phyloP scores from a whole-genome alignment of 257 asterid species.

The Scutellaria baicalensis region DNA sequence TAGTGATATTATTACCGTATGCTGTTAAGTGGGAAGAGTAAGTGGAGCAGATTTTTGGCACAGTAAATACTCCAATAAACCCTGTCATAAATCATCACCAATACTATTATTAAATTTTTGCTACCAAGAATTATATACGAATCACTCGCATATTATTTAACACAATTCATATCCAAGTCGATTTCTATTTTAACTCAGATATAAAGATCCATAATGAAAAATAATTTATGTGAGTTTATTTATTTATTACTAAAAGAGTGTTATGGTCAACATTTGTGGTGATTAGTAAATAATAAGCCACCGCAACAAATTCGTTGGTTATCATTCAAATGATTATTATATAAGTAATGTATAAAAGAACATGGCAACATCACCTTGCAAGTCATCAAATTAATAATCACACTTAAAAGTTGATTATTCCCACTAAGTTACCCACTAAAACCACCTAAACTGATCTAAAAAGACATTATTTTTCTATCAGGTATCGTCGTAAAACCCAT shows the following conservation, averaged over 20 bases:
- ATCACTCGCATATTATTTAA: no score
- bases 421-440: no score
- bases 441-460: no score
- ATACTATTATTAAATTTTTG: background rate
- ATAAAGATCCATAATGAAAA: no score
- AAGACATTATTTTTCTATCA: no score
- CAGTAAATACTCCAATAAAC: conserved; percentile 70
- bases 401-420: background rate
- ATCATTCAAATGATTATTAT: background rate
- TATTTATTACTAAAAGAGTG: no score
- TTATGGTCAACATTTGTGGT: no score
- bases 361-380: background rate
- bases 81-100: conserved; percentile 33
- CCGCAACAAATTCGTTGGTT: background rate
- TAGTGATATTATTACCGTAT: conserved; percentile 43
- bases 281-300: no score
- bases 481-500: no score
- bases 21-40: conserved; percentile 67
- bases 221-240: background rate
- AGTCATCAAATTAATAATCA: background rate
- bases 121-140: background rate
- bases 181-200: no score
- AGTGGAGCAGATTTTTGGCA: conserved; percentile 78
- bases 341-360: background rate
- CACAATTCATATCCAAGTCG: no score